Conservation (phyloP, 768 basidiomycete species). For the Coprinopsis marcescibilis region DNA sequence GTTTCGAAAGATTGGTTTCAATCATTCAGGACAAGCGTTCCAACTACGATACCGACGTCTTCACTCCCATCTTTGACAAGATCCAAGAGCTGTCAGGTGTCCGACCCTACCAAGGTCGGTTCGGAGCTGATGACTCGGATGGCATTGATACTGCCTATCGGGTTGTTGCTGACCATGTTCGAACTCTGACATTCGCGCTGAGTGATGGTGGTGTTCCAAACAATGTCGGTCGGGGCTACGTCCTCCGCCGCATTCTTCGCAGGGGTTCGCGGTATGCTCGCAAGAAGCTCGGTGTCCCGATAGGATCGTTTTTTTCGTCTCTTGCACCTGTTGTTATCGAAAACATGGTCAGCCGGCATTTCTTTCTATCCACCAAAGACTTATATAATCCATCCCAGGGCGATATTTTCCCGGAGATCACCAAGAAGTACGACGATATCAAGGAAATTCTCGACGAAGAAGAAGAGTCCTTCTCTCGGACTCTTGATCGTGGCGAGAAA, state of each 20-base stretch:
- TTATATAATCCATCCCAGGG: conserved; percentile 48
- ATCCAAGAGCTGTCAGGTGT: conserved; percentile 88
- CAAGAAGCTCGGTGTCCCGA: conserved; percentile 89
- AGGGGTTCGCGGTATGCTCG: conserved; percentile 93
- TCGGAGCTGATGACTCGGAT: conserved; percentile 91
- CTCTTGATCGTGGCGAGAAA: conserved; percentile 93
- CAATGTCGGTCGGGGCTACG: conserved; percentile 95
- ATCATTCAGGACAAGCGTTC: conserved; percentile 86
- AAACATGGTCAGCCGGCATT: conserved; percentile 59
- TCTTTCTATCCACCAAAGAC: not conserved
- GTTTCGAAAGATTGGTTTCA: conserved; percentile 96
- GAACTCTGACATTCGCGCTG: conserved; percentile 92
- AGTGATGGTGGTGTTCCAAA: conserved; percentile 96
- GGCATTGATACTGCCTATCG: conserved; percentile 98
- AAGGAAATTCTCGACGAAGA: conserved; percentile 97
- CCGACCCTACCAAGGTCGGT: conserved; percentile 81
- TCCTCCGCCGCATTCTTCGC: conserved; percentile 88
- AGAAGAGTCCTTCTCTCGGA: conserved; percentile 96
- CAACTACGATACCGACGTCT: conserved; percentile 98
- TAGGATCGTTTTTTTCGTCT: conserved; percentile 93
- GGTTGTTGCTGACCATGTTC: conserved; percentile 93
- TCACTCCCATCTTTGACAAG: conserved; percentile 79
- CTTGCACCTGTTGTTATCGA: conserved; percentile 86
- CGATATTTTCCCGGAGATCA: conserved; percentile 88
- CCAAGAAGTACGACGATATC: conserved; percentile 71